Base-by-base conservation (phyloP, 495 filamentous ascomycete genomes). In the Neurospora africana region DNA sequence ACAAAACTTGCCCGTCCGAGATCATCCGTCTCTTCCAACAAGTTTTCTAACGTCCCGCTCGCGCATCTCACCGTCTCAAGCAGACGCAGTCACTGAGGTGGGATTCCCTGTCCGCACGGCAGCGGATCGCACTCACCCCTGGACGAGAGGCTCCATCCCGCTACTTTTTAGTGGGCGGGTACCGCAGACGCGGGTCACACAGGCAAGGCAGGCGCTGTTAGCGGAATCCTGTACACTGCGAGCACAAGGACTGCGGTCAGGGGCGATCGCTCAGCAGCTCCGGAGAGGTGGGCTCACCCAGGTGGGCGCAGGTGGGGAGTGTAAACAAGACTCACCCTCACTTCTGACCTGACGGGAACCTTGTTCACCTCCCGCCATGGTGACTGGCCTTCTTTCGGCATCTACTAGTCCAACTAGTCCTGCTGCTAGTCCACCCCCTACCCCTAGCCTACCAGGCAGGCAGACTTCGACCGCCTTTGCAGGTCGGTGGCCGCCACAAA, bases 401-500 rank as follows among this genome's bases (percentile, higher is more conserved):
- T 61, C 53, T 61, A 61, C 11, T 33, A 61, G 53, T 61, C 27
- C 21, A 4, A 33, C 53, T 61, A 61, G 53, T 61, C 53, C 53
- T 19, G 53, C 53, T 19, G 53, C 53, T 61, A 33, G 53, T 61
- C 53, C 19, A 33, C 23, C 53, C 23, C 21, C 68, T 69, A 38
- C 37, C 68, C 33, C 68, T 69, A 69, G 37, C 21, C 43, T 21
- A 47, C n/a, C 44, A 53, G 44, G 27, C 11, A 53, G 44, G 21
- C 33, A 38, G 27, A 69, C 21, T n/a, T 41, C 68, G 21, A 38
- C 39, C 21, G 68, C 36, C 68, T 61, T 61, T 61, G 53, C 53
- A 61, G 53, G 53, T 61, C 53, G 53, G 53, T 33, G 53, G 53
- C 69, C 69, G 72, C 74, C 69, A 72, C 68, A 74, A 68, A 43